Evolutionary conservation across 192 early-diverging fungal species (phyloP).

Genomic region (Rhizophlyctis rosea): DNA sequence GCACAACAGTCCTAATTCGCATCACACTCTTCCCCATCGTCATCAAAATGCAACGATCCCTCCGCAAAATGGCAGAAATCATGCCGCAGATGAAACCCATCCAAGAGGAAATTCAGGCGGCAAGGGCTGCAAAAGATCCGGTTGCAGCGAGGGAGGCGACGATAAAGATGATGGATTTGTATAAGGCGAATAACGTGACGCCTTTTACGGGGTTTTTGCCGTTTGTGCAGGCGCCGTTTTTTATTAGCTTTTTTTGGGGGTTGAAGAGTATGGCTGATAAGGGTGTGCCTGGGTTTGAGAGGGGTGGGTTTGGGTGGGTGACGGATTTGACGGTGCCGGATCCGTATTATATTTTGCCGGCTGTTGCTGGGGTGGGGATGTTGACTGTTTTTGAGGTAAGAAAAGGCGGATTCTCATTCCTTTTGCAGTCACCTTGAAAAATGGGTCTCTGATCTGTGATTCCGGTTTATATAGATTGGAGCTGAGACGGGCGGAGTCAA

Average conservation of each 20-base stretch:
- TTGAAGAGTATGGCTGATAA: slow-evolving; percentile 74
- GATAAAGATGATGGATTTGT: slow-evolving; percentile 59
- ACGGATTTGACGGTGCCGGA: slow-evolving; percentile 77
- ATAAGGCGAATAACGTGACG: slow-evolving; percentile 59
- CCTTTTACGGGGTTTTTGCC: slow-evolving; percentile 64
- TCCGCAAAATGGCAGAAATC: slow-evolving; percentile 64
- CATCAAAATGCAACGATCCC: slow-evolving; percentile 68
- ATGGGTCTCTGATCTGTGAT: slow-evolving; percentile 7
- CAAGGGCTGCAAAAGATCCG: slow-evolving; percentile 57
- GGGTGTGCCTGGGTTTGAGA: slow-evolving; percentile 76
- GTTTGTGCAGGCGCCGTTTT: slow-evolving; percentile 66
- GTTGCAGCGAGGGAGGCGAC: slow-evolving; percentile 43
- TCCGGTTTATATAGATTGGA: slow-evolving; percentile 12
- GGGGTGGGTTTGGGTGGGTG: slow-evolving; percentile 81
- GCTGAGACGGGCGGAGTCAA: slow-evolving; percentile 21
- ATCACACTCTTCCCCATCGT: slow-evolving; percentile 67
- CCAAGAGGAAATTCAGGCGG: slow-evolving; percentile 60
- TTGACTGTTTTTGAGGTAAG: slow-evolving; percentile 61
- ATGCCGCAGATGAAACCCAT: slow-evolving; percentile 69
- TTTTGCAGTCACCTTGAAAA: neutral
- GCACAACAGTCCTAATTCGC: slow-evolving; percentile 66
- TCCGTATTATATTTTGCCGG: slow-evolving; percentile 79
- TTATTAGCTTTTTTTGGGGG: slow-evolving; percentile 82
- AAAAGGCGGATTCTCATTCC: neutral
- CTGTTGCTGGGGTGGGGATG: slow-evolving; percentile 65